Base-by-base conservation (phyloP, 352 stramenopile species). In the Pythium guiyangense region DNA sequence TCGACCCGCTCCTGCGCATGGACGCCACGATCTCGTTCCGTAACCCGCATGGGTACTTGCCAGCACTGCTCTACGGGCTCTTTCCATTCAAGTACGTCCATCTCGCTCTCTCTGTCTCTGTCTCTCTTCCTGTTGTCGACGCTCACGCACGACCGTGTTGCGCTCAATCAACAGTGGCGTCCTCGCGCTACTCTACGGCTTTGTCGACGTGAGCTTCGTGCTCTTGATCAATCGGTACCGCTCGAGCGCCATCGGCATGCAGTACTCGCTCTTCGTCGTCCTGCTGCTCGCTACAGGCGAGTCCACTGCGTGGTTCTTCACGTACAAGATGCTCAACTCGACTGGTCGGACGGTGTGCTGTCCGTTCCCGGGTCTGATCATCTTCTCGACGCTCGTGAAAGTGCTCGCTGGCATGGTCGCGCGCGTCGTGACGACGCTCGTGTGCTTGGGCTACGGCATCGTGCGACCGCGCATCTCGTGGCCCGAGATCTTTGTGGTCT, bases 1-100 rank as follows among this genome's bases (percentile, higher is more conserved):
- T 69, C 39, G 78, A 90, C n/a, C 70, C 84, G 26, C 57, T 92
- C 58, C 65, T 92, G 34, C 64, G 63, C 59, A 64, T 93, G 37
- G 67, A 92, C 48, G 83, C 71, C 9, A 61, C 60, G 11, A 74
- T 93, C 43, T 65, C 74, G 12, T 96, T 96, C 54, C 59, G 63
- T 12, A 96, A 96, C 56, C 73, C 83, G 22, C 93, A 94, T 52
- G 86, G 86, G 12, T 96, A 88, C 58, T 50, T 96, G 3, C 86
- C 86, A 2, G 84, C 76, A n/a, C 60, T 94, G 37, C 70, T 94
- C 31, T 93, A 81, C 37, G 86, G 85, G 18, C 70, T 94, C 31
- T 86, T 89, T 53, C 84, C 81, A 11, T 94, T 96, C 74, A 93
- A 84, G 86, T 95, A 69, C 48, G 69, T 74, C 15, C 22, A 20